phyloP scores from a whole-genome alignment of 2,329 filamentous ascomycete genomes.

The Aspergillus flavus region DNA sequence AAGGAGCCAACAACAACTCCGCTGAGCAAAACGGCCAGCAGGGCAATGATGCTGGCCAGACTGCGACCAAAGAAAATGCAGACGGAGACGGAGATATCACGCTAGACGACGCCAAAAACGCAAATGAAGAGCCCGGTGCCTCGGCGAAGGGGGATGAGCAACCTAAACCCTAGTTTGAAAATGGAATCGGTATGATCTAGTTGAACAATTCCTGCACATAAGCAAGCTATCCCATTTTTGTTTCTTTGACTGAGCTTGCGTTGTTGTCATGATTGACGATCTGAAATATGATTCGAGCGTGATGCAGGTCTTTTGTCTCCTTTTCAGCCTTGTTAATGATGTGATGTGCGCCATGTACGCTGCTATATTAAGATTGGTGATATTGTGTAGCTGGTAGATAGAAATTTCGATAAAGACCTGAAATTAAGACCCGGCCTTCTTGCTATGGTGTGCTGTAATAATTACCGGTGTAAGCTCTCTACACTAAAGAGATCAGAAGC shows the following conservation, averaged over 20 bases:
- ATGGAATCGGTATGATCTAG: neutral
- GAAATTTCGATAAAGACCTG: neutral
- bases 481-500: neutral
- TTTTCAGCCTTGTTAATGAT: neutral
- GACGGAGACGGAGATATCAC: conserved; percentile 41
- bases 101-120: conserved; percentile 34
- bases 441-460: neutral
- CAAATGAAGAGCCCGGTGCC: conserved; percentile 15
- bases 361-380: neutral
- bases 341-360: neutral
- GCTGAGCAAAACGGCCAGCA: conserved; percentile 8
- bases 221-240: neutral
- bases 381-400: neutral
- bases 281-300: conserved; percentile 12
- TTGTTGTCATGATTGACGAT: conserved; percentile 23
- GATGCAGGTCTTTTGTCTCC: conserved; percentile 3
- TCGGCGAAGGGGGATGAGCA: conserved; percentile 7
- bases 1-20: conserved; percentile 13
- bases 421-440: neutral
- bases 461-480: neutral
- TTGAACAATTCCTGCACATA: neutral
- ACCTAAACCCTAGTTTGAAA: neutral
- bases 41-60: conserved; percentile 11
- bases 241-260: conserved; percentile 3
- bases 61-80: conserved; percentile 16